Evolutionary conservation across 2,329 filamentous ascomycete species (phyloP).

Genomic region (Didymella segeticola): DNA sequence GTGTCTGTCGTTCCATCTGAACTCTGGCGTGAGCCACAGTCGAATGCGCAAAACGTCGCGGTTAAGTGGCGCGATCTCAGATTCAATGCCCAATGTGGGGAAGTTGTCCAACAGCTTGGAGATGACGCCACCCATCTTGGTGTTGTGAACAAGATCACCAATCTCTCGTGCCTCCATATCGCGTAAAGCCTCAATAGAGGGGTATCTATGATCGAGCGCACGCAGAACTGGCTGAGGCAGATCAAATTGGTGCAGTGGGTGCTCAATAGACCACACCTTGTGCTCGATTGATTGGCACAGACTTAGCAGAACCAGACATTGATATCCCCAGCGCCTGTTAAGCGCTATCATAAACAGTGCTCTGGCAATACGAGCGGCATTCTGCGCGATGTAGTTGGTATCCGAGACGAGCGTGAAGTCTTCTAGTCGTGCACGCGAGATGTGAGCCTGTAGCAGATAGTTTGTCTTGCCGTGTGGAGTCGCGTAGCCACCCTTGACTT

Average conservation of each 20-base stretch:
- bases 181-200: constrained; percentile 80
- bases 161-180: constrained; percentile 96
- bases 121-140: constrained; percentile 83
- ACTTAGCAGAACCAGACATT: constrained; percentile 88
- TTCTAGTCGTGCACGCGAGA: constrained; percentile 84
- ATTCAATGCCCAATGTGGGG: constrained; percentile 87
- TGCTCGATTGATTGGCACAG: constrained; percentile 98
- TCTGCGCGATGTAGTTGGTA: constrained; percentile 92
- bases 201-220: constrained; percentile 82
- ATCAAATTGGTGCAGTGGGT: constrained; percentile 95
- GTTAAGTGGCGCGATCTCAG: constrained; percentile 94
- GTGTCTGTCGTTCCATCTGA: constrained; percentile 90
- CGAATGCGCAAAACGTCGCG: constrained; percentile 92
- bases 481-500: constrained; percentile 72
- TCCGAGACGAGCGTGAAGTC: constrained; percentile 95
- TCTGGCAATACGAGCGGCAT: constrained; percentile 90
- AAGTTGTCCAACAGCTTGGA: constrained; percentile 86
- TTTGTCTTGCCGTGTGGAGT: constrained; percentile 91
- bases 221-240: constrained; percentile 82
- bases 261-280: constrained; percentile 91
- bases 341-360: constrained; percentile 97
- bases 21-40: constrained; percentile 85
- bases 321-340: constrained; percentile 93
- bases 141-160: constrained; percentile 88
- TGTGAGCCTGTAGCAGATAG: constrained; percentile 91